A percentile compares a stretch with the other conserved stretches of the same genome.
Evolutionary conservation across 2,329 filamentous ascomycete genomes (phyloP).

Genomic region (Sporothrix brunneoviolacea): DNA sequence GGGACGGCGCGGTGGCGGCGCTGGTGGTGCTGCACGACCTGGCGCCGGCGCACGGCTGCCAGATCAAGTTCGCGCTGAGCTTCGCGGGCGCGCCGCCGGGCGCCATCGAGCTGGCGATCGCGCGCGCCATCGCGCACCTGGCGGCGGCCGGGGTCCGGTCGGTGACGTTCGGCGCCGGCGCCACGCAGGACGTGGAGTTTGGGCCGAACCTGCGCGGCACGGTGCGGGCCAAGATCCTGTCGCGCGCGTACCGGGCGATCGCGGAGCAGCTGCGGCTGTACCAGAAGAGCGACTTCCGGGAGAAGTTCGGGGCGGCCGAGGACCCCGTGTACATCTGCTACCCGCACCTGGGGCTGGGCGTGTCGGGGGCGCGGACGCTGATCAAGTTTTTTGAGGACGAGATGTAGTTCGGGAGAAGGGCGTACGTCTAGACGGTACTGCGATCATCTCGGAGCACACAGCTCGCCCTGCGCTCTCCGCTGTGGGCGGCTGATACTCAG

Average conservation of each 20-base stretch:
- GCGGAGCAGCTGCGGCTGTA: conserved; percentile 76
- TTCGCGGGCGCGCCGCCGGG: conserved; percentile 83
- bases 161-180: conserved; percentile 85
- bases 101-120: conserved; percentile 77
- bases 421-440: no score
- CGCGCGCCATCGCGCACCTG: conserved; percentile 53
- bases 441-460: background rate
- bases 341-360: conserved; percentile 75
- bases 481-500: no score
- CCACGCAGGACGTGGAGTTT: conserved; percentile 64
- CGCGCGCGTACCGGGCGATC: conserved; percentile 74
- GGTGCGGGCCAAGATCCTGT: conserved; percentile 71
- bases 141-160: conserved; percentile 51
- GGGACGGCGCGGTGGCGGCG: conserved; percentile 63
- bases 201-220: conserved; percentile 79
- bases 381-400: conserved; percentile 82
- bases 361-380: conserved; percentile 76
- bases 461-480: background rate
- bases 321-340: conserved; percentile 88
- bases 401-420: no score
- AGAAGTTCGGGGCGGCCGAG: conserved; percentile 80
- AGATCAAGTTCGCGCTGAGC: conserved; percentile 93
- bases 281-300: conserved; percentile 81
- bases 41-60: conserved; percentile 75
- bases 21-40: conserved; percentile 81